phyloP scores from a whole-genome alignment of 345 rosid species.

The Rubroshorea leprosula region DNA sequence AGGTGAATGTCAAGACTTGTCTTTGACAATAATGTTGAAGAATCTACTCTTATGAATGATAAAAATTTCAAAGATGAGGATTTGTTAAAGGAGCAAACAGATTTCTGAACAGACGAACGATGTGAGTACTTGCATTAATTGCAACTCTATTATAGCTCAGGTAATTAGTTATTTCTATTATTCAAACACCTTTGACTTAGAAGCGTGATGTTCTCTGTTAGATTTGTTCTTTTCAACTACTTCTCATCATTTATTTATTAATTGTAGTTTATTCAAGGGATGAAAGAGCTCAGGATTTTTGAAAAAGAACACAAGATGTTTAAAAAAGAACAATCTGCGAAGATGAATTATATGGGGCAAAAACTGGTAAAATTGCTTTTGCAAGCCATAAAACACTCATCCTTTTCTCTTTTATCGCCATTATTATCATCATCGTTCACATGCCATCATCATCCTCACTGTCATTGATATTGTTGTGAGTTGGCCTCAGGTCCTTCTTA shows the following conservation, averaged over 20 bases:
- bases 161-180: constrained; percentile 22
- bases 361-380: constrained; percentile 48
- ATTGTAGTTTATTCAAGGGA: constrained; percentile 46
- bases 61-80: constrained; percentile 20
- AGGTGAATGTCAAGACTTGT: constrained; percentile 18
- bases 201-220: neutral
- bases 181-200: neutral
- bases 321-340: constrained; percentile 39
- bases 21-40: constrained; percentile 27
- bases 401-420: neutral
- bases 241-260: constrained; percentile 7
- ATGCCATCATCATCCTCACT: neutral
- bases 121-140: constrained; percentile 23
- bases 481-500: no score
- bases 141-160: constrained; percentile 32
- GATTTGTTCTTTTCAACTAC: neutral
- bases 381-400: neutral
- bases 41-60: constrained; percentile 25
- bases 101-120: constrained; percentile 25
- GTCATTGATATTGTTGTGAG: neutral
- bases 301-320: no score
- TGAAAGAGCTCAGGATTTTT: constrained; percentile 55
- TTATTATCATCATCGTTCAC: no score
- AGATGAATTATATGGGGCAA: constrained; percentile 52
- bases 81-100: constrained; percentile 19